Percentiles rank a stretch among this genome's conserved stretches.
phyloP scores from a whole-genome alignment of 2,329 filamentous ascomycete species.

The Arachnomyces sp. region DNA sequence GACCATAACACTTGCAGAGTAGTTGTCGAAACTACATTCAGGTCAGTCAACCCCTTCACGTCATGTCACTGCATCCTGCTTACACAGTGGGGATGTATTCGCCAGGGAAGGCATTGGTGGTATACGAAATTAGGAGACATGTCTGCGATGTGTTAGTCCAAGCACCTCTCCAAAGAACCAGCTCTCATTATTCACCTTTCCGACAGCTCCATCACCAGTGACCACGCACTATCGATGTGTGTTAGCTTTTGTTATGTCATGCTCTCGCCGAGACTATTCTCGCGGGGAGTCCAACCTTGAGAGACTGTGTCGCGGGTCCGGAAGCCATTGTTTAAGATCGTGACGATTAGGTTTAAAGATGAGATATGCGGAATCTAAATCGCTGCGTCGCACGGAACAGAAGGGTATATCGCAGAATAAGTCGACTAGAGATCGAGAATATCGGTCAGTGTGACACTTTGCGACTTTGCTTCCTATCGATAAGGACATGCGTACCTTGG shows the following conservation, averaged over 20 bases:
- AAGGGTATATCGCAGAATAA: no score
- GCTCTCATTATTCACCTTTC: conserved; percentile 58
- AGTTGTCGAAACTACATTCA: conserved; percentile 79
- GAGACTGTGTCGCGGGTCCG: conserved; percentile 75
- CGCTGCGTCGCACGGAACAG: no score
- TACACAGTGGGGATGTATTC: conserved; percentile 96
- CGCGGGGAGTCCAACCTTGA: conserved; percentile 59
- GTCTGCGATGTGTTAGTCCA: conserved; percentile 51
- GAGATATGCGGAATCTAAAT: neutral
- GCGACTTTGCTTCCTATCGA: no score
- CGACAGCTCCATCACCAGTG: conserved; percentile 97
- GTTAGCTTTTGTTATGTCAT: conserved; percentile 10
- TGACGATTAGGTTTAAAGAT: conserved; percentile 1
- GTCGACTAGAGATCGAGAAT: no score
- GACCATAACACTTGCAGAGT: conserved; percentile 97
- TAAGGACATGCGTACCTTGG: no score
- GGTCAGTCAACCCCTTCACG: conserved; percentile 12
- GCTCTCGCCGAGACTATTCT: conserved; percentile 11
- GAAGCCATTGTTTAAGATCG: conserved; percentile 53
- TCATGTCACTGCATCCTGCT: neutral
- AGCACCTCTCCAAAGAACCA: conserved; percentile 4
- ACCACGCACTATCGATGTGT: conserved; percentile 70
- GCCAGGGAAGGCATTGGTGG: conserved; percentile 98
- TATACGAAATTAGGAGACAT: conserved; percentile 98
- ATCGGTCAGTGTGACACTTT: no score